Conservation (phyloP, 73 alveolate species). For the Paramecium sonneborni region DNA sequence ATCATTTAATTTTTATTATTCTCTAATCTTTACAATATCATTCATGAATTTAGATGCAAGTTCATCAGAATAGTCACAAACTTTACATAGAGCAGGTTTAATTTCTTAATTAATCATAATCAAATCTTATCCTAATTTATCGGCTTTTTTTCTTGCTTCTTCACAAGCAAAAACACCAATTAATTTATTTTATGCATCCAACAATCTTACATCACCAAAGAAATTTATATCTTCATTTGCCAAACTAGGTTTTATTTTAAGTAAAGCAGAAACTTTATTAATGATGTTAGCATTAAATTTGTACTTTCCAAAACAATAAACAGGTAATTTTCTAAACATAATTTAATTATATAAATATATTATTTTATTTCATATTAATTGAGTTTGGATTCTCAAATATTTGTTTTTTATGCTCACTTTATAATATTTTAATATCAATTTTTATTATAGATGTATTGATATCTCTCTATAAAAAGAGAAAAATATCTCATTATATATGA, state of each 20-base stretch:
- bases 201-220: conserved; percentile 32
- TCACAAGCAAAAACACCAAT: conserved; percentile 53
- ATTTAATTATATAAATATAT: background rate
- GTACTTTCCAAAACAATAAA: conserved; percentile 5
- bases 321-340: background rate
- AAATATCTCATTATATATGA: background rate
- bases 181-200: conserved; percentile 27
- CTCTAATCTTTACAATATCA: background rate
- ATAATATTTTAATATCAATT: background rate
- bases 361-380: background rate
- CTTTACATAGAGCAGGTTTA: conserved; percentile 27
- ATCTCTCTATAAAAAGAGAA: background rate
- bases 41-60: conserved; percentile 18
- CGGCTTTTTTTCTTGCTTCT: conserved; percentile 34
- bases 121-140: background rate
- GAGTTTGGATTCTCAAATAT: background rate
- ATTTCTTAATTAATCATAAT: conserved; percentile 37
- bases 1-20: background rate
- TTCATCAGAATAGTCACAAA: conserved; percentile 50
- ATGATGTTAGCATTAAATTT: background rate
- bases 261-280: background rate
- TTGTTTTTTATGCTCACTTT: background rate
- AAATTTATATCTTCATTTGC: conserved; percentile 38
- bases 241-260: background rate
- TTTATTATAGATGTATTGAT: background rate